Evolutionary conservation across 2,329 filamentous ascomycete species (phyloP).

Genomic region (Chrysoporthe austroafricana): DNA sequence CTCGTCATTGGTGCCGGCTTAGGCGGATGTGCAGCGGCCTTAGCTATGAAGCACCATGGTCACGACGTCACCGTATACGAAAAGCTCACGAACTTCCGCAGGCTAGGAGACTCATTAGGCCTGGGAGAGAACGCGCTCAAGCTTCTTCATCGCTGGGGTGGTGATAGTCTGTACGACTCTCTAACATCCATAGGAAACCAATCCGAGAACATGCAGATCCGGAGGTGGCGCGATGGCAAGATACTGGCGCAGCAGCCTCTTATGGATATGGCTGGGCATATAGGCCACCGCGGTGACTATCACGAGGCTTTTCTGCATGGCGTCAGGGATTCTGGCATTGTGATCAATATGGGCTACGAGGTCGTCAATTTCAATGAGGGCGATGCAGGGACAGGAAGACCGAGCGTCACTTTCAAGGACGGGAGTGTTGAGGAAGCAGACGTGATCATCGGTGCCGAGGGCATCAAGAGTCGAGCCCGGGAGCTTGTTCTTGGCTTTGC

Average conservation of each 20-base stretch:
- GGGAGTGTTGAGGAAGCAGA: slow-evolving; percentile 47
- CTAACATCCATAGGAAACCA: slow-evolving; percentile 51
- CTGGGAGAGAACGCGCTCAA: slow-evolving; percentile 52
- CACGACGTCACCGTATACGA: slow-evolving; percentile 49
- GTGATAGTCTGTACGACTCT: slow-evolving; percentile 40
- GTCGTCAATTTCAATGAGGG: slow-evolving; percentile 44
- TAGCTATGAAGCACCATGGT: slow-evolving; percentile 51
- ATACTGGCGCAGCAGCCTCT: slow-evolving; percentile 50
- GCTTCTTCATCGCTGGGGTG: slow-evolving; percentile 49
- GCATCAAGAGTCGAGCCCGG: slow-evolving; percentile 55
- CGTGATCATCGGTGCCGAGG: slow-evolving; percentile 55
- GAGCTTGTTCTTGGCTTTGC: slow-evolving; percentile 55
- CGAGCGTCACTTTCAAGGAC: slow-evolving; percentile 40
- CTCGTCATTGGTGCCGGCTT: slow-evolving; percentile 55
- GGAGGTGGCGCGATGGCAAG: slow-evolving; percentile 51
- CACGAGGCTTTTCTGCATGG: slow-evolving; percentile 46
- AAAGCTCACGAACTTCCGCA: slow-evolving; percentile 46
- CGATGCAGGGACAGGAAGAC: slow-evolving; percentile 25
- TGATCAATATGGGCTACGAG: slow-evolving; percentile 45
- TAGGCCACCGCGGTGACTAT: slow-evolving; percentile 50
- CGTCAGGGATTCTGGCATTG: slow-evolving; percentile 44
- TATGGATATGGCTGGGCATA: slow-evolving; percentile 55
- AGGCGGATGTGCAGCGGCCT: slow-evolving; percentile 52
- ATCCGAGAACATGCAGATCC: slow-evolving; percentile 51
- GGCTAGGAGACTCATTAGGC: slow-evolving; percentile 48